These are phyloP conservation scores for Mucor racemosus DNA, from an alignment of 371 early-diverging fungal genomes.

Conservation along the genomic window DNA sequence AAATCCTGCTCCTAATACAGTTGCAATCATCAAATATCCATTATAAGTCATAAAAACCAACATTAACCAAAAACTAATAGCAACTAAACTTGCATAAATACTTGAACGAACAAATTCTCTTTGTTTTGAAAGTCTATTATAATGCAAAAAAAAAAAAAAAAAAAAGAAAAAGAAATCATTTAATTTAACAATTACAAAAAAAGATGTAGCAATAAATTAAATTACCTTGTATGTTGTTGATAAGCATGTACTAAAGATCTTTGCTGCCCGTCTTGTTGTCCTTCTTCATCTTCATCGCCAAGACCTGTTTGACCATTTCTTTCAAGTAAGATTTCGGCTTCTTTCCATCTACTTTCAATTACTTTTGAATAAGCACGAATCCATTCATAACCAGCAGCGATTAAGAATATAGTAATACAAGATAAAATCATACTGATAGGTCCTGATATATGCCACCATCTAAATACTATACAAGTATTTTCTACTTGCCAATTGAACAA, in stretches of 20 bases:
- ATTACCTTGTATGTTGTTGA: constrained; percentile 17
- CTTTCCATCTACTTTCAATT: constrained; percentile 53
- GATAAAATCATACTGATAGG: constrained; percentile 55
- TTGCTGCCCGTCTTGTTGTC: constrained; percentile 15
- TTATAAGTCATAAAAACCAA: constrained; percentile 89
- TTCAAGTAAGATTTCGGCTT: constrained; percentile 14
- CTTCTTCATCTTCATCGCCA: constrained; percentile 5
- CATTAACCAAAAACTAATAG: constrained; percentile 74
- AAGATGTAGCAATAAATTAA: neutral
- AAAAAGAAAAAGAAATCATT: too few relatives aligned
- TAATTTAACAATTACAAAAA: neutral
- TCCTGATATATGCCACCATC: constrained; percentile 75
- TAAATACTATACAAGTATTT: constrained; percentile 77
- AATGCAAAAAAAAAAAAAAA: too few relatives aligned
- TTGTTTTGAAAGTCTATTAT: constrained; percentile 32
- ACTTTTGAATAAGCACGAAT: constrained; percentile 54
- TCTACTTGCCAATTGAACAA: constrained; percentile 79
- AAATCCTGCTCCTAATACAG: constrained; percentile 72
- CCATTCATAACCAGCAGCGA: constrained; percentile 70
- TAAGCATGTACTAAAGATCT: constrained; percentile 30
- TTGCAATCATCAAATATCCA: constrained; percentile 75
- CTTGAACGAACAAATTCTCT: constrained; percentile 56
- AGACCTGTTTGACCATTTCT: constrained; percentile 16
- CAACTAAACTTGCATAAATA: constrained; percentile 64
- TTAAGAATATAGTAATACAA: constrained; percentile 58